Evolutionary conservation across 2,329 filamentous ascomycete genomes (phyloP).

Genomic region (Beauveria varroae): DNA sequence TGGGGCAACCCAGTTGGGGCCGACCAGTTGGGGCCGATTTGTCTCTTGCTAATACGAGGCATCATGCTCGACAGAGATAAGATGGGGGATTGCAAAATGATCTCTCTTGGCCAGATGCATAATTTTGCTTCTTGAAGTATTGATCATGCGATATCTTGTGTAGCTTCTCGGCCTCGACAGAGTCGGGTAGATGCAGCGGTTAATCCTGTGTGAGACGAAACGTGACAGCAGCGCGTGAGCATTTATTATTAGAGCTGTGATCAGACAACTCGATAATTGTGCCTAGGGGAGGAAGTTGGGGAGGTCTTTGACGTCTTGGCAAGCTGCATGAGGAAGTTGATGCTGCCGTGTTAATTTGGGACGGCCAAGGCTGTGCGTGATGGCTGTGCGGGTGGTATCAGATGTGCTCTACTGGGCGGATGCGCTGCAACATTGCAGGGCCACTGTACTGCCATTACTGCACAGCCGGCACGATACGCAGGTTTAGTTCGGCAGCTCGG

Average conservation of each 20-base stretch:
- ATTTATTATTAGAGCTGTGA: not conserved
- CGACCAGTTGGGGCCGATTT: not conserved
- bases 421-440: not conserved
- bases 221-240: conserved; percentile 4
- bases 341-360: not conserved
- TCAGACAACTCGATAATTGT: not conserved
- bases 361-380: not conserved
- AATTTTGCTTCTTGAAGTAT: not conserved
- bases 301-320: not conserved
- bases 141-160: not conserved
- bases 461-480: no score
- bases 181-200: not conserved
- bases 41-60: not conserved
- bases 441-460: not conserved
- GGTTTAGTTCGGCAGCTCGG: no score
- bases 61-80: not conserved
- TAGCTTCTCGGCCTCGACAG: not conserved
- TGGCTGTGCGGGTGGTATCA: not conserved
- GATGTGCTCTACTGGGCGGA: not conserved
- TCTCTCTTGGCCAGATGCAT: not conserved
- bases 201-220: not conserved
- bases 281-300: not conserved
- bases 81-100: not conserved
- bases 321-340: not conserved
- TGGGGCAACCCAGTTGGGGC: not conserved